Base-by-base conservation (phyloP, 2,329 filamentous ascomycete species). In the Aspergillus persii region DNA sequence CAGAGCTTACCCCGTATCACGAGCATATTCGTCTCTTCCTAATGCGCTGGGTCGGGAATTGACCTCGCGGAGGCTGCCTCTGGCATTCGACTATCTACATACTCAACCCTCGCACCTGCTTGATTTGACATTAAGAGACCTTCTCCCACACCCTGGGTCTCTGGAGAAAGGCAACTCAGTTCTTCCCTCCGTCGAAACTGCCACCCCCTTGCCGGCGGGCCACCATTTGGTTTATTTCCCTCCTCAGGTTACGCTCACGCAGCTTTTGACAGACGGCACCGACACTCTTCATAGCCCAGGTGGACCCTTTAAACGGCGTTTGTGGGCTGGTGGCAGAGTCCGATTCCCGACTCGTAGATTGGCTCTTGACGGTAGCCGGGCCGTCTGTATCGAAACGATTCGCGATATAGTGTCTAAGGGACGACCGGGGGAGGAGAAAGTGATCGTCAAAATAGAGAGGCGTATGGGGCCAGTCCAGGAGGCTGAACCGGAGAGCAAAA, bases 221-320 rank as follows among this genome's bases (percentile, higher is more conserved):
- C 88, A 96, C 72, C 92, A 97, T 74, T 82, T 96, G 39, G 86
- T 94, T 64, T 96, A 96, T 79, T 97, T 96, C 77, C 91, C 92
- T 60, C 84, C 89, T 9, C 84, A 86, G 62, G 79, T 89, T 18
- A 80, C 84, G 0, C 78, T 85, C 12, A 84, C 83, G 7, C 67
- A 80, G 36, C 84, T 98, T 48, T 83, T 92, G 18, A 80, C 86
- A 1, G 95, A 99, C 77, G 94, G 95, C 58, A 96, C 93, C 1
- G 94, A 98, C 72, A 80, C 85, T 4, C 81, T 89, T 55, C 92
- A 96, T 71, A 87, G 82, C 27, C 94, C 94, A 0, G 91, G 89
- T 1, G 71, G 72, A 3, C 86, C 87, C 1, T 96, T 90, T 72
- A 82, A 82, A 53, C 84, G 90, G 26, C 87, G 95, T 18, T 86